Conservation (phyloP, 2,329 filamentous ascomycete species). For the Cadophora sp. region DNA sequence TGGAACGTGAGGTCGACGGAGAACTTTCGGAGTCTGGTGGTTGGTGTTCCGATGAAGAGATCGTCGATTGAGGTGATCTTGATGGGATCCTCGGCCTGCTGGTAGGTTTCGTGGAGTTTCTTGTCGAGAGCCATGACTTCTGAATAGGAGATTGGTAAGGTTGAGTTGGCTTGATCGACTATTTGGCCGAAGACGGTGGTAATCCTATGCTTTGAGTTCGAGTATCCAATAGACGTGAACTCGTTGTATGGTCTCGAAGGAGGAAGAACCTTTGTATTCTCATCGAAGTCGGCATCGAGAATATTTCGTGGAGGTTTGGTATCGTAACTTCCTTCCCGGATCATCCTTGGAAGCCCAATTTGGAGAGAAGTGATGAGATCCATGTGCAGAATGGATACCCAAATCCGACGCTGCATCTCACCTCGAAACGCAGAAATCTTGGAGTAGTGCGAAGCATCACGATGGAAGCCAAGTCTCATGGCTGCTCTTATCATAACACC, state of each 20-base stretch:
- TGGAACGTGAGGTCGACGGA: slow-evolving; percentile 35
- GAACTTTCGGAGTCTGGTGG: slow-evolving; percentile 57
- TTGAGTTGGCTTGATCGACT: slow-evolving; percentile 57
- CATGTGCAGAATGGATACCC: slow-evolving; percentile 61
- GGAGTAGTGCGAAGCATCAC: slow-evolving; percentile 57
- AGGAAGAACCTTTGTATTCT: slow-evolving; percentile 61
- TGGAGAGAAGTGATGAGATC: slow-evolving; percentile 72
- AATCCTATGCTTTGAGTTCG: slow-evolving; percentile 57
- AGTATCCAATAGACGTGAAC: slow-evolving; percentile 62
- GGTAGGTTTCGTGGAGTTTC: slow-evolving; percentile 53
- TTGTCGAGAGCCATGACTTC: slow-evolving; percentile 58
- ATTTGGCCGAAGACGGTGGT: slow-evolving; percentile 58
- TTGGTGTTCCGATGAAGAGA: slow-evolving; percentile 54
- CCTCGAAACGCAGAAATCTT: slow-evolving; percentile 59
- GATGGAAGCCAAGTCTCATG: slow-evolving; percentile 64
- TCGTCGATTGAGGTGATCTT: slow-evolving; percentile 55
- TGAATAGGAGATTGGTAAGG: slow-evolving; percentile 54
- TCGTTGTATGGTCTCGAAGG: slow-evolving; percentile 60
- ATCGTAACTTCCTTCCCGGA: slow-evolving; percentile 68
- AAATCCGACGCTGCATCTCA: slow-evolving; percentile 68
- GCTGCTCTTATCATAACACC: slow-evolving; percentile 59
- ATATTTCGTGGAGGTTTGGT: slow-evolving; percentile 66
- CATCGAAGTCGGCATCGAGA: slow-evolving; percentile 69
- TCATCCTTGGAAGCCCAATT: slow-evolving; percentile 71
- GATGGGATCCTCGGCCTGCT: slow-evolving; percentile 54